Percentiles rank a stretch among this genome's conserved stretches.
phyloP scores from a whole-genome alignment of 73 alveolate genomes.

The Durusdinium trenchii region DNA sequence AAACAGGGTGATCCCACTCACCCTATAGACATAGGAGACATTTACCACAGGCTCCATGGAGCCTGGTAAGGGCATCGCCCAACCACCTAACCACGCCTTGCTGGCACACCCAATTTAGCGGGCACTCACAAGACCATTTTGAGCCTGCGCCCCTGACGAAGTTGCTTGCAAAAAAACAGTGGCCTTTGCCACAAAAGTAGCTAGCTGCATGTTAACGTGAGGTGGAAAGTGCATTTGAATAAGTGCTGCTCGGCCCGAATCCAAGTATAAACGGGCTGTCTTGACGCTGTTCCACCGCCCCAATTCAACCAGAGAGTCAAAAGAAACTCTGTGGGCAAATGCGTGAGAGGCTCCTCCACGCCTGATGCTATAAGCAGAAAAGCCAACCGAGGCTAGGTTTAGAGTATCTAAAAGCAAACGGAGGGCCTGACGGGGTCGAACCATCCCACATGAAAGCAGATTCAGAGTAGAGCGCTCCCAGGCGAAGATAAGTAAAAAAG shows the following conservation, averaged over 20 bases:
- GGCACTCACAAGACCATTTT: background rate
- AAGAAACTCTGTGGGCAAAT: background rate
- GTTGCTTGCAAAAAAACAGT: background rate
- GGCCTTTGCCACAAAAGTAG: background rate
- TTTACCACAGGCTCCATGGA: background rate
- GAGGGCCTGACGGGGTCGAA: background rate
- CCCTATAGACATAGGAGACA: background rate
- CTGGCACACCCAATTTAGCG: background rate
- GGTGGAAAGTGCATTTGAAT: background rate
- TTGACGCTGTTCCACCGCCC: background rate
- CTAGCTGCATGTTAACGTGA: background rate
- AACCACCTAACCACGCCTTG: background rate
- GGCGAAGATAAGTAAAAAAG: background rate
- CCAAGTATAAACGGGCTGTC: background rate
- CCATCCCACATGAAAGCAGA: background rate
- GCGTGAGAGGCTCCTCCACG: slow-evolving; percentile 3
- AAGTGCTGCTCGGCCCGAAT: background rate
- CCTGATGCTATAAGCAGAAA: background rate
- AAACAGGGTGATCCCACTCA: background rate
- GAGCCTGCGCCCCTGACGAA: background rate
- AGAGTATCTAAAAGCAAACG: background rate
- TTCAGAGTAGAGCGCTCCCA: background rate
- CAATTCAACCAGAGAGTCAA: background rate
- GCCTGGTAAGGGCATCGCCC: background rate
- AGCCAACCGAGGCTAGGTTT: background rate